A percentile compares a stretch with the other conserved stretches of the same genome.
Evolutionary conservation across 1,284 basidiomycete genomes (phyloP).

Genomic region (Pterula multifida): DNA sequence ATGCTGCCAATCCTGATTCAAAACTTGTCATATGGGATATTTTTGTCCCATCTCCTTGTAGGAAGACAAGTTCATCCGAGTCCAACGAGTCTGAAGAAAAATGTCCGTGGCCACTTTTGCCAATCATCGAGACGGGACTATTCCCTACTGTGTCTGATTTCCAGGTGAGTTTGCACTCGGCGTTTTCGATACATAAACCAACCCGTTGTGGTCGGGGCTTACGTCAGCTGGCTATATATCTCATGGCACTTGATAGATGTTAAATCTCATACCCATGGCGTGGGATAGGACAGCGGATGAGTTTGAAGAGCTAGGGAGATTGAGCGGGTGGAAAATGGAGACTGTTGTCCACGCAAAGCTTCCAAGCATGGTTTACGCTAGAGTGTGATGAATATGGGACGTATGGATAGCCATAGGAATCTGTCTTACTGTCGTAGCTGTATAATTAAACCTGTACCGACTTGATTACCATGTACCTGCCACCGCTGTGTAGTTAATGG

Average conservation of each 20-base stretch:
- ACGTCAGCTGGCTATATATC: neutral
- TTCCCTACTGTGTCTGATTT: neutral
- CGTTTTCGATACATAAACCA: neutral
- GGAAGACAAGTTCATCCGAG: neutral
- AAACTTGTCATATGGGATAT: slow-evolving; percentile 8
- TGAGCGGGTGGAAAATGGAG: slow-evolving; percentile 17
- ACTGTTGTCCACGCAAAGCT: slow-evolving; percentile 6
- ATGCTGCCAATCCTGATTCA: slow-evolving; percentile 5
- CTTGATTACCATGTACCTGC: no score
- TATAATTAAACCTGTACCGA: no score
- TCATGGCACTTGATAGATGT: slow-evolving; percentile 12
- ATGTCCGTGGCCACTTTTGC: neutral
- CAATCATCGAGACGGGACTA: neutral
- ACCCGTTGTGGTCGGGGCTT: neutral
- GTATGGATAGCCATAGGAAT: no score
- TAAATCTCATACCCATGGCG: slow-evolving; percentile 17
- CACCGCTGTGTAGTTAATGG: no score
- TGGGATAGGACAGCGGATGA: slow-evolving; percentile 18
- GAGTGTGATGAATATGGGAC: no score
- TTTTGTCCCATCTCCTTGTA: slow-evolving; percentile 2
- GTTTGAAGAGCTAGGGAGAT: slow-evolving; percentile 14
- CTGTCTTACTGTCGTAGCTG: no score
- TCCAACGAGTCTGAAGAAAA: neutral
- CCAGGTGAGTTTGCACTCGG: neutral
- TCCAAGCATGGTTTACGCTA: neutral